These are phyloP conservation scores for Alternaria viburni DNA, from an alignment of 2,329 filamentous ascomycete species.

Conservation along the genomic window DNA sequence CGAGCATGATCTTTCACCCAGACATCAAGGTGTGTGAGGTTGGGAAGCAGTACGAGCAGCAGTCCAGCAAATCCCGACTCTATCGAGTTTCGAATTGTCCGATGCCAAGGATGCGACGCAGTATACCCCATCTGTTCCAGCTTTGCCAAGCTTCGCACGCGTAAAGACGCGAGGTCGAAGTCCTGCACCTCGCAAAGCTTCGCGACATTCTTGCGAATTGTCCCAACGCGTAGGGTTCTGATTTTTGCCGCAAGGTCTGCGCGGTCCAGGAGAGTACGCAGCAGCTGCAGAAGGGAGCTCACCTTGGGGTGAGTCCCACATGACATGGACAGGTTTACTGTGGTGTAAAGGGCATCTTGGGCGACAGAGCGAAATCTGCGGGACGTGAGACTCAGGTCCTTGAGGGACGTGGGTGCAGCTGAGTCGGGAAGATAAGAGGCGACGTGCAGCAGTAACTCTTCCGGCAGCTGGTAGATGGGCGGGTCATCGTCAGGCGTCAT, in stretches of 20 bases:
- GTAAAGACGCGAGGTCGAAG: conserved; percentile 19
- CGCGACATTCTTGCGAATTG: conserved; percentile 21
- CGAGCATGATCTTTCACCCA: conserved; percentile 26
- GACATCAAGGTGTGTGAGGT: conserved; percentile 25
- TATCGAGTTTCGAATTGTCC: conserved; percentile 26
- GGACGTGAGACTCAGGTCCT: conserved; percentile 21
- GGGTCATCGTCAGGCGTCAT: background rate
- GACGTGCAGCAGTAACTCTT: conserved; percentile 29
- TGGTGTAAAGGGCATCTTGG: conserved; percentile 24
- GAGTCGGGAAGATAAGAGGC: conserved; percentile 20
- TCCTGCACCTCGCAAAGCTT: conserved; percentile 18
- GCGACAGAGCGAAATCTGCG: conserved; percentile 24
- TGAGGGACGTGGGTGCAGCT: conserved; percentile 16
- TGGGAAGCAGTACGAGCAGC: conserved; percentile 26
- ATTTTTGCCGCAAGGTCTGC: conserved; percentile 29
- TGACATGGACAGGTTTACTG: conserved; percentile 17
- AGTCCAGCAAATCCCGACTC: conserved; percentile 32
- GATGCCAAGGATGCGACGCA: conserved; percentile 20
- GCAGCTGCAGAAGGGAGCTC: conserved; percentile 23
- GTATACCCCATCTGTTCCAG: conserved; percentile 17
- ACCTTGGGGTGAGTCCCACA: conserved; percentile 25
- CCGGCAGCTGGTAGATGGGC: conserved; percentile 20
- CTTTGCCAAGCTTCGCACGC: conserved; percentile 12
- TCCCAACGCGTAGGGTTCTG: conserved; percentile 22
- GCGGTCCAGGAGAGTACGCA: conserved; percentile 30